Evolutionary conservation across 2,329 filamentous ascomycete genomes (phyloP), one percentile per base, ranked within the genome.

Genomic region (Penicillium paneum): DNA sequence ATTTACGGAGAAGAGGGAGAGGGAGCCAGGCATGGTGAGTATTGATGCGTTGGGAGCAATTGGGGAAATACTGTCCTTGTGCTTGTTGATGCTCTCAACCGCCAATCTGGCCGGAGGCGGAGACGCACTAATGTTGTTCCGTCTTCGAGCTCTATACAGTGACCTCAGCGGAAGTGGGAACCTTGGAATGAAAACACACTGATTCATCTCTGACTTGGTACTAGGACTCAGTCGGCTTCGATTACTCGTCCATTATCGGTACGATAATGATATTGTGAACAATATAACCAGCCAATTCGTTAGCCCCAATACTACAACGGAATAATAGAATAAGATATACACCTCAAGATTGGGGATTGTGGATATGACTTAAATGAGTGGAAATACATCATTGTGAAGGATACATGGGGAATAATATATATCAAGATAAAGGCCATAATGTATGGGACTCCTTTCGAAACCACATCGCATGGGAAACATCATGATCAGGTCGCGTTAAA

Each of bases 1-100:
- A 74, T 89, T 88, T 70, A 91, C 82, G 67, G 86, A 85, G 78
- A 88, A 88, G 41, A 91, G 82, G 60, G 87, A 88, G 78, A 91
- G 85, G 76, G 85, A 84, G 60, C 87, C 86, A 64, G 87, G 83
- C 88, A 91, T 91, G 59, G 56, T 77, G 71, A 63, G 58, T 48
- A 21, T 56, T 51, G 56, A 53, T 54, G 47, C 40, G 54, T 39
- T n/a, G 46, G 46, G 21, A 54, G 48, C 42, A 55, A 57, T 60
- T 61, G 44, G 43, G 29, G 49, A 39, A 41, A 48, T 40, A 19
- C 24, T 21, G 41, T 31, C 36, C 15, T 43, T 43, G 10, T 41
- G 55, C 51, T 47, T 64, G 62, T 62, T 64, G 62, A 60, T 64
- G 57, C 61, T 54, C 48, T 46, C 51, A 58, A 60, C 50, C 47